These are phyloP conservation scores for Beauveria brongniartii DNA, from an alignment of 2,329 filamentous ascomycete genomes.

Conservation along the genomic window DNA sequence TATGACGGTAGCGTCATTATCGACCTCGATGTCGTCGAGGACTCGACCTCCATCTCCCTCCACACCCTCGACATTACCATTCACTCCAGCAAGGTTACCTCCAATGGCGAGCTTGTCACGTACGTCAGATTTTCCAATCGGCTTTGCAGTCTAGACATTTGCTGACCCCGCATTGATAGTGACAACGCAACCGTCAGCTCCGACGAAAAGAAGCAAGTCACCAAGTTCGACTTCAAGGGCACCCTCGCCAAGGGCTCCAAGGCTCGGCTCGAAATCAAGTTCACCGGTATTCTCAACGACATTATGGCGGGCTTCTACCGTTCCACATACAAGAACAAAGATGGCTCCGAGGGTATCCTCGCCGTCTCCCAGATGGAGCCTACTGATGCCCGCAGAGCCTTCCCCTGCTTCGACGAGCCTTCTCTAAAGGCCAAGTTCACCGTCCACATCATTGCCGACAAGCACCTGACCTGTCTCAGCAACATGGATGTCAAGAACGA, in stretches of 20 bases:
- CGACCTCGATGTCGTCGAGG: conserved; percentile 78
- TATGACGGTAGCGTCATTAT: conserved; percentile 81
- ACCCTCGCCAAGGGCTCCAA: conserved; percentile 65
- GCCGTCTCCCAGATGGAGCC: conserved; percentile 95
- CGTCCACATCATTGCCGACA: conserved; percentile 83
- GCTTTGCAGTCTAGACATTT: conserved; percentile 7
- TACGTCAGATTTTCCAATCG: conserved; percentile 19
- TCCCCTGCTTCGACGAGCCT: conserved; percentile 96
- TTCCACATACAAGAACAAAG: conserved; percentile 78
- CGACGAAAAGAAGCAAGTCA: conserved; percentile 73
- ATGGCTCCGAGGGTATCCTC: conserved; percentile 73
- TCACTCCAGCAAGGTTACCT: conserved; percentile 46
- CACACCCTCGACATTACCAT: conserved; percentile 86
- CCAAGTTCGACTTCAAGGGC: conserved; percentile 71
- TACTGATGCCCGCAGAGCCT: conserved; percentile 84
- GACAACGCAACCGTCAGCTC: conserved; percentile 53
- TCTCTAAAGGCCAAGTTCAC: conserved; percentile 89
- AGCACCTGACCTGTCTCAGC: conserved; percentile 82
- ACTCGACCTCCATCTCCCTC: conserved; percentile 76
- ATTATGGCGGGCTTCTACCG: conserved; percentile 98
- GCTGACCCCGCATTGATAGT: conserved; percentile 12
- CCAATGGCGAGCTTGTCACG: conserved; percentile 42
- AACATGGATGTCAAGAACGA: conserved; percentile 93
- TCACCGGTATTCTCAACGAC: conserved; percentile 75
- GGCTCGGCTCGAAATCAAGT: conserved; percentile 53